These are phyloP conservation scores for Ogataea neopini DNA, from an alignment of 805 yeast species.

Conservation along the genomic window DNA sequence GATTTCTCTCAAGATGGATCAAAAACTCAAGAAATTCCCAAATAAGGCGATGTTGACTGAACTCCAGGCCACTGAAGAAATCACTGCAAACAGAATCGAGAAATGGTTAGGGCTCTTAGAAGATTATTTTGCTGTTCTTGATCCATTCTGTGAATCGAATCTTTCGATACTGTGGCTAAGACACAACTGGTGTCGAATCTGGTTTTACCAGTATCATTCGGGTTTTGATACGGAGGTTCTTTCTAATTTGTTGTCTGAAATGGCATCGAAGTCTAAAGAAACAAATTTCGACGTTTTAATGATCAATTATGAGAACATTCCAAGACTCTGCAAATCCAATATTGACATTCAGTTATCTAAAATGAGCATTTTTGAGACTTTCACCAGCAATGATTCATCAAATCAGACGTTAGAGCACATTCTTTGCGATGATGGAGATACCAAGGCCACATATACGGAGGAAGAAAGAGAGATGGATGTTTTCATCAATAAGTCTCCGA, in stretches of 20 bases:
- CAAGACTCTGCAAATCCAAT: constrained; percentile 49
- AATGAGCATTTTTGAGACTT: constrained; percentile 65
- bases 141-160: neutral
- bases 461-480: constrained; percentile 54
- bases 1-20: constrained; percentile 32
- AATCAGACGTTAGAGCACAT: constrained; percentile 28
- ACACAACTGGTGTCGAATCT: constrained; percentile 49
- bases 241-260: constrained; percentile 31
- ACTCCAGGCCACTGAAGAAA: constrained; percentile 39
- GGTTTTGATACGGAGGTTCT: constrained; percentile 35
- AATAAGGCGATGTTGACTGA: constrained; percentile 27
- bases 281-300: constrained; percentile 39
- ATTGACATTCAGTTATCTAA: constrained; percentile 68
- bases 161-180: constrained; percentile 33
- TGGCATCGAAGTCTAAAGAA: constrained; percentile 27
- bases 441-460: constrained; percentile 31
- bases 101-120: constrained; percentile 50
- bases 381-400: constrained; percentile 48
- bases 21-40: constrained; percentile 24
- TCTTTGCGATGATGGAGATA: constrained; percentile 29
- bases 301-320: constrained; percentile 62
- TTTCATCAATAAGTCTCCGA: constrained; percentile 63
- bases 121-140: constrained; percentile 23
- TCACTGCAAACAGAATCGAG: constrained; percentile 43
- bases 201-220: constrained; percentile 41